Percentiles rank a stretch among this genome's conserved stretches.
Evolutionary conservation across 768 basidiomycete species (phyloP).

Genomic region (Boletus pseudo-olivaceus): DNA sequence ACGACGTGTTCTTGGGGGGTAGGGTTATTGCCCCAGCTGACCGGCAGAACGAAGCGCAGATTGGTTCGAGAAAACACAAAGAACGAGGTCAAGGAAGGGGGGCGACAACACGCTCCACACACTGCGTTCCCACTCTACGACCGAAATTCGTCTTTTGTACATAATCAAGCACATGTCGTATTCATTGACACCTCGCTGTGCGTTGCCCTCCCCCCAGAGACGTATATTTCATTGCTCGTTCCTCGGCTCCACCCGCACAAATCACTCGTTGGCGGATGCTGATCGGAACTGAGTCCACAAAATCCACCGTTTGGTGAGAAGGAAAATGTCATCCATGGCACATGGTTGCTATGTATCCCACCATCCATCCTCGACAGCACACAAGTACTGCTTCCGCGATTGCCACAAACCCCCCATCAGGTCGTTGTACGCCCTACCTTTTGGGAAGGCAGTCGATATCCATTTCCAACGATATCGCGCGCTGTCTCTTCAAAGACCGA

Average conservation of each 20-base stretch:
- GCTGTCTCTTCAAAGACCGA: slow-evolving; percentile 18
- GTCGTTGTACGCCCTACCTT: slow-evolving; percentile 7
- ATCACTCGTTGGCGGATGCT: slow-evolving; percentile 21
- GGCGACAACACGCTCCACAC: too few species aligned
- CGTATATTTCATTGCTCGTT: too few species aligned
- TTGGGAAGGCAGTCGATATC: slow-evolving; percentile 19
- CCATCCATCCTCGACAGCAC: slow-evolving; percentile 5
- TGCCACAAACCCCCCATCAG: slow-evolving; percentile 7
- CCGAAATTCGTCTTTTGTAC: slow-evolving; percentile 17
- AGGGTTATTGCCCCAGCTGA: slow-evolving; percentile 11
- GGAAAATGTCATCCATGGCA: slow-evolving; percentile 10
- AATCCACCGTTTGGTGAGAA: slow-evolving; percentile 9
- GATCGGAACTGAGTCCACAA: slow-evolving; percentile 19
- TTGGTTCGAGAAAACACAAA: slow-evolving; percentile 4
- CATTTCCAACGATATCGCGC: slow-evolving; percentile 22
- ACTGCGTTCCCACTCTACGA: slow-evolving; percentile 18
- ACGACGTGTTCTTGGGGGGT: slow-evolving; percentile 1
- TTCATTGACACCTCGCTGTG: too few species aligned
- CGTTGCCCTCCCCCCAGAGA: too few species aligned
- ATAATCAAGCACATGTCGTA: slow-evolving; percentile 8
- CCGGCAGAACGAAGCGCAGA: not conserved
- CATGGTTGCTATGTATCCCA: slow-evolving; percentile 10
- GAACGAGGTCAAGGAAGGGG: too few species aligned
- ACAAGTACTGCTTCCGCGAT: slow-evolving; percentile 8
- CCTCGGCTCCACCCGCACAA: too few species aligned